Base-by-base conservation (phyloP, 2,329 filamentous ascomycete genomes). In the Aspergillus sp. region DNA sequence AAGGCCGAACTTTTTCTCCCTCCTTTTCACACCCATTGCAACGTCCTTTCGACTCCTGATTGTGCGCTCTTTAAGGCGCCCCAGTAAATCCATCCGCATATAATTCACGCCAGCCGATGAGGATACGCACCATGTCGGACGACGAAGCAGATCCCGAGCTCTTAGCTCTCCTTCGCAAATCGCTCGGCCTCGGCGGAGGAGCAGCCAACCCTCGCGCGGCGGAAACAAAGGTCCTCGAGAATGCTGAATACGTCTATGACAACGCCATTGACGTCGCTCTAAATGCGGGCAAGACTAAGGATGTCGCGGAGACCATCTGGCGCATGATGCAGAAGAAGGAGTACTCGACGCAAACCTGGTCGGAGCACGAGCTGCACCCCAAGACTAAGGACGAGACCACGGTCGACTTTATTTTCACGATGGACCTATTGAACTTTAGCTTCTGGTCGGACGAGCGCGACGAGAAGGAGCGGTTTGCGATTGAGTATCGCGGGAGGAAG, bases 351-450 rank as follows among this genome's bases (percentile, higher is more conserved):
- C 81, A 86, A 52, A 86, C 83, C 7, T 98, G 93, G 93, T 82
- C 87, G 12, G 79, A 86, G 60, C 90, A 97, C 67, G 87, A 93
- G 64, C 75, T 98, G 35, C 93, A 98, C 61, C 93, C 93, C 1
- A 86, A 90, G 65, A 61, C 80, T 38, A 89, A 89, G 62, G 84
- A 94, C 62, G 86, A 88, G 61, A 78, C 70, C 44, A 90, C 89
- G 0, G 82, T 95, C 19, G 85, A 88, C 53, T 97, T 98, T 65
- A 91, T 98, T 60, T 97, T 98, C 66, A 89, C 88, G 17, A 95
- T 98, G 89, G 93, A 98, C 65, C 69, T 98, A 23, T 74, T 98
- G 44, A 98, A 98, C 65, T 98, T 97, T 64, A 94, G 85, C 19
- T 98, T 98, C 67, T 98, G 93, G 93, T 94, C 88, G 12, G 84